Evolutionary conservation across 1,284 basidiomycete species (phyloP).

Genomic region (Cryptococcus sp.): DNA sequence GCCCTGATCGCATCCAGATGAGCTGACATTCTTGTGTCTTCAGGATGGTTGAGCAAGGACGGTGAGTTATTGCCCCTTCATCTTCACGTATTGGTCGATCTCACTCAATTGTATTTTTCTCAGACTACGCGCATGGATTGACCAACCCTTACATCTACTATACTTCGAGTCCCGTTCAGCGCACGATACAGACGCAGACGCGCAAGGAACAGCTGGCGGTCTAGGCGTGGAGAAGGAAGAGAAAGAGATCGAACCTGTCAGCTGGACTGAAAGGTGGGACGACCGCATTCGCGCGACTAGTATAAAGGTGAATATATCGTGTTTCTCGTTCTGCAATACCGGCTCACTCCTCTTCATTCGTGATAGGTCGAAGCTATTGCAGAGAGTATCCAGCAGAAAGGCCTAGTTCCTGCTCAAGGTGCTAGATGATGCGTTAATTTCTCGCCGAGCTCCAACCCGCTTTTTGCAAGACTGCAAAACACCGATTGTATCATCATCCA

Average conservation of each 20-base stretch:
- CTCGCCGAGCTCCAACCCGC: no score
- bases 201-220: conserved; percentile 87
- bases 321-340: background rate
- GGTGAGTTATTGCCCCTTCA: conserved; percentile 47
- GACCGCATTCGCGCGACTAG: conserved; percentile 81
- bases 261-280: conserved; percentile 89
- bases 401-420: conserved; percentile 11
- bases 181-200: conserved; percentile 67
- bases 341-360: background rate
- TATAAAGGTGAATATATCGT: conserved; percentile 62
- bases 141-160: conserved; percentile 89
- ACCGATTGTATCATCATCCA: no score
- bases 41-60: conserved; percentile 90
- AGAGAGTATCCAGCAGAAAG: conserved; percentile 24
- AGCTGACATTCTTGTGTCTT: background rate
- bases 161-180: conserved; percentile 74
- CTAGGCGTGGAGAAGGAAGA: conserved; percentile 69
- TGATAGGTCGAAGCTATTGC: conserved; percentile 31
- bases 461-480: no score
- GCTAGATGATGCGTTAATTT: no score
- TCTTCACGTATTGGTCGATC: no score
- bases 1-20: background rate
- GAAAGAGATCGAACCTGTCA: conserved; percentile 78
- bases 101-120: no score
- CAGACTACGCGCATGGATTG: conserved; percentile 78